Evolutionary conservation across 352 stramenopile species (phyloP), one percentile per base, ranked within the genome.

Genomic region (Phytophthora macrochlamydospora): DNA sequence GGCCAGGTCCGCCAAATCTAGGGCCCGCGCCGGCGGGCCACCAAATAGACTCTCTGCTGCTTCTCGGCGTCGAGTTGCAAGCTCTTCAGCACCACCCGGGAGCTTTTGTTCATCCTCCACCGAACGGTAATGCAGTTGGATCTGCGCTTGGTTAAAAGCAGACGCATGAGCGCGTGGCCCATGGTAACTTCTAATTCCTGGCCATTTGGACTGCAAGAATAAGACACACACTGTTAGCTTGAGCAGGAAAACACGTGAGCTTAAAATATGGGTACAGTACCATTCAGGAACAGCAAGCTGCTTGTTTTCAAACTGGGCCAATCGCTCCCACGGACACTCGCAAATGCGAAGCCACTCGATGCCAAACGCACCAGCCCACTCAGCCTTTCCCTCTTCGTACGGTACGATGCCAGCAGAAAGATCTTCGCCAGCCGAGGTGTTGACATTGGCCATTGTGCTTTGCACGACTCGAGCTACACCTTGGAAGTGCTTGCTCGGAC

Each of bases 281-380:
- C 77, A 85, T 48, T 93, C 73, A 42, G 73, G 68, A 32, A 92
- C 70, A 43, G 69, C 51, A 7, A 93, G 49, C 7, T 81, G 71
- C 57, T 92, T 88, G 65, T 92, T 87, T 35, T 92, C 87, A 53
- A 87, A 90, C 43, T 90, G 73, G 3, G 76, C 71, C 5, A 94
- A 71, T 2, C 84, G 82, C n/a, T 93, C 83, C 83, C 86, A 96
- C 7, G 89, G 89, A 69, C 87, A 94, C 54, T 96, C 87, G 45
- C 87, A 95, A 14, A 93, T 92, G n/a, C 85, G 83, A 31, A 96
- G 72, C 89, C 89, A 96, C 37, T 95, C 85, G 50, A 96, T 67
- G 29, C 69, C 65, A 68, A 96, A 94, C 0, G 74, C 71, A 1
- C 83, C 83, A 2, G 70, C 59, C 89, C 89, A 96, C 45, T 76